These are phyloP conservation scores for Phalaenopsis hybrid DNA, from an alignment of 116 monocot genomes.

Conservation along the genomic window DNA sequence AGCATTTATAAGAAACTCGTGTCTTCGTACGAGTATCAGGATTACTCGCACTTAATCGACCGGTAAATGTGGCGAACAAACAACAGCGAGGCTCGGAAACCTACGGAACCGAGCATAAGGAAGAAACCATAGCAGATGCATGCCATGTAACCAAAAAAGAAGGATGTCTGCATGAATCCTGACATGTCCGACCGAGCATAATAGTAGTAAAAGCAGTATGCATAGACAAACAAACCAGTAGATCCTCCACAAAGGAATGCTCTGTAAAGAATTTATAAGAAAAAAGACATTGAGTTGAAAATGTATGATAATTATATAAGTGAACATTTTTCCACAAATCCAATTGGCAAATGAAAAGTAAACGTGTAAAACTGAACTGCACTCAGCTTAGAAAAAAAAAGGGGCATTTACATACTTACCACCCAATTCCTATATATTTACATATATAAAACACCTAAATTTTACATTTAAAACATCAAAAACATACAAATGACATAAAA, in stretches of 20 bases:
- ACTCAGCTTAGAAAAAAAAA: too few species aligned
- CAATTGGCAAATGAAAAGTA: too few species aligned
- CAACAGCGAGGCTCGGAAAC: conserved; percentile 69
- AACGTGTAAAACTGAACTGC: too few species aligned
- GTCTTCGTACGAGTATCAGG: neutral
- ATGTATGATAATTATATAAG: too few species aligned
- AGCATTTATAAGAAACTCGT: neutral
- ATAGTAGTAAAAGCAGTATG: conserved; percentile 84
- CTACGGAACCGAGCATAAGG: conserved; percentile 76
- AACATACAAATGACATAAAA: too few species aligned
- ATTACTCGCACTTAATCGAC: conserved; percentile 87
- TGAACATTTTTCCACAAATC: too few species aligned
- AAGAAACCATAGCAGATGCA: conserved; percentile 91
- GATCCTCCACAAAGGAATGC: conserved; percentile 87
- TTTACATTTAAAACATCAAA: too few species aligned
- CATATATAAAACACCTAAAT: too few species aligned
- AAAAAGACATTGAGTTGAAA: neutral
- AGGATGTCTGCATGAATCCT: conserved; percentile 91
- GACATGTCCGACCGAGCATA: conserved; percentile 85
- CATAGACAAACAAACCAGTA: conserved; percentile 73
- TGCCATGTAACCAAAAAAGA: conserved; percentile 95
- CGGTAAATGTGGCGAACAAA: conserved; percentile 92
- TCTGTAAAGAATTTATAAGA: conserved; percentile 24
- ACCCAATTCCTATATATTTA: too few species aligned
- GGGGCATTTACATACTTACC: too few species aligned